A percentile compares a stretch with the other conserved stretches of the same genome.
phyloP scores from a whole-genome alignment of 2,329 filamentous ascomycete genomes.

The Pseudopyricularia cyperi region DNA sequence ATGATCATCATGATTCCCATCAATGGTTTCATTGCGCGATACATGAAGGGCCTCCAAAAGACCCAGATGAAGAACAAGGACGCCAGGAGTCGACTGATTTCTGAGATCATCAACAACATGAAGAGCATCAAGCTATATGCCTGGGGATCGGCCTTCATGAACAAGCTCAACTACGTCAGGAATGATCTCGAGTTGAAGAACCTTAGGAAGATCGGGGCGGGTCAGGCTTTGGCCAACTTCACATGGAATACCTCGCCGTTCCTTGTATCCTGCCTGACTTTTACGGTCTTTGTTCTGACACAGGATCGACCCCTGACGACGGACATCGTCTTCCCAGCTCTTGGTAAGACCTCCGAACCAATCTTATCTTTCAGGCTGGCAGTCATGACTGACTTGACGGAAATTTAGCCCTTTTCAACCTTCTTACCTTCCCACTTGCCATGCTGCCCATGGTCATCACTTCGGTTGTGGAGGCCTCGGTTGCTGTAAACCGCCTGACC shows the following conservation, averaged over 20 bases:
- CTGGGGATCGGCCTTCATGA: conserved; percentile 95
- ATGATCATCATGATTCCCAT: conserved; percentile 98
- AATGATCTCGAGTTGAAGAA: conserved; percentile 96
- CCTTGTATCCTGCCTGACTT: conserved; percentile 92
- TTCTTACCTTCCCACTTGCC: conserved; percentile 87
- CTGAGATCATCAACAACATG: conserved; percentile 98
- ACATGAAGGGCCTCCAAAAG: conserved; percentile 93
- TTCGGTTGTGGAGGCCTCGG: conserved; percentile 87
- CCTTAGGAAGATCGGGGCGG: conserved; percentile 86
- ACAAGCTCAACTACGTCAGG: conserved; percentile 87
- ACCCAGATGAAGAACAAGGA: conserved; percentile 99
- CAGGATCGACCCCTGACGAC: conserved; percentile 72
- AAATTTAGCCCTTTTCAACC: conserved; percentile 72
- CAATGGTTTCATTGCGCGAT: conserved; percentile 78
- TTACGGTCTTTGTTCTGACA: conserved; percentile 84
- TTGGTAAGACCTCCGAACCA: conserved; percentile 16
- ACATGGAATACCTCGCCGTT: conserved; percentile 98
- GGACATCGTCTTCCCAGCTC: conserved; percentile 87
- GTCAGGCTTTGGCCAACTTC: conserved; percentile 90
- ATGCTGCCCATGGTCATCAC: conserved; percentile 97
- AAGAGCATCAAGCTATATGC: conserved; percentile 99
- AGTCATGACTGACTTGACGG: background rate
- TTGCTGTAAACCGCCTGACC: conserved; percentile 77
- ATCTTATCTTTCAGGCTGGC: too few relatives aligned
- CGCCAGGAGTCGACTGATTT: conserved; percentile 80